phyloP scores from a whole-genome alignment of 1,284 basidiomycete species.

The Clitocybe nebularis region DNA sequence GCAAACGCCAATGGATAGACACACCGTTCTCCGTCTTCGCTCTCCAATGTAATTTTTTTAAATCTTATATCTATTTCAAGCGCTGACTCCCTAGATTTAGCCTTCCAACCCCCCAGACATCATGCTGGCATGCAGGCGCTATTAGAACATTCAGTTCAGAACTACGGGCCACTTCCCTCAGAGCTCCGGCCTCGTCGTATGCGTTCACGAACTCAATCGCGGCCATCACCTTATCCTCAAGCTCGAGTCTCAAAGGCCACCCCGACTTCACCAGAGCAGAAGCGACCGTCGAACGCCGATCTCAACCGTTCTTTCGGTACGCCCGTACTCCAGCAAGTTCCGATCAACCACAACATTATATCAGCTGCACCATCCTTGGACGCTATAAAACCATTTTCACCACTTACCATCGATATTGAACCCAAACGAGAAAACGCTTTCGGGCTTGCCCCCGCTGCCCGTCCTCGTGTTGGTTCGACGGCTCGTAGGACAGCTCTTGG shows the following conservation, averaged over 20 bases:
- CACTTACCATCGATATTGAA: constrained; percentile 30
- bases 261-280: constrained; percentile 39
- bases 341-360: constrained; percentile 36
- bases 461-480: constrained; percentile 51
- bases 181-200: constrained; percentile 58
- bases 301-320: constrained; percentile 17
- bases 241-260: constrained; percentile 37
- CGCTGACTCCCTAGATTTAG: constrained; percentile 32
- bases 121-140: constrained; percentile 66
- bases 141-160: constrained; percentile 68
- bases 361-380: constrained; percentile 35
- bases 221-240: constrained; percentile 68
- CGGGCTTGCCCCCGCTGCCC: constrained; percentile 33
- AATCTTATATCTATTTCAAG: constrained; percentile 2
- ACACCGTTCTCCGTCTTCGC: constrained; percentile 71
- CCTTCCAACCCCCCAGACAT: constrained; percentile 66
- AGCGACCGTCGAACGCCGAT: constrained; percentile 13
- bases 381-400: constrained; percentile 39
- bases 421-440: constrained; percentile 34
- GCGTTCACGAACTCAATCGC: constrained; percentile 63
- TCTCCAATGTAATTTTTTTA: constrained; percentile 56
- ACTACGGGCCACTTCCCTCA: constrained; percentile 63
- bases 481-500: constrained; percentile 55
- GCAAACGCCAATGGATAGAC: constrained; percentile 61
- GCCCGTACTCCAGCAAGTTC: constrained; percentile 29